Percentiles rank a stretch among this genome's conserved stretches.
Conservation (phyloP, 805 yeast species). For the Sugiyamaella boreocaroliniensis region DNA sequence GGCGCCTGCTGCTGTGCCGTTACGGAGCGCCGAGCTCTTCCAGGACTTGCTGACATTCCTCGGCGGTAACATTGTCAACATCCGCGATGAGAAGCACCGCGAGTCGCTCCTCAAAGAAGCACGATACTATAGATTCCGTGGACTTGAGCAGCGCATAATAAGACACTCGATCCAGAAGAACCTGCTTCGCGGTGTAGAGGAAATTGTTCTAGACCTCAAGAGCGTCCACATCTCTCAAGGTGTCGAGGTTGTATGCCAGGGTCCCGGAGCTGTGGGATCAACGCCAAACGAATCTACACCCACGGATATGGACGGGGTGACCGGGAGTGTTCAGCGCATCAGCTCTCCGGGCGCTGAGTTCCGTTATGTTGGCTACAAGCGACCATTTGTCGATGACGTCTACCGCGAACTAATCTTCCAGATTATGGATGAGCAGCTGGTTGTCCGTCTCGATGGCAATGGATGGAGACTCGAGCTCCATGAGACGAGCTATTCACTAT, state of each 20-base stretch:
- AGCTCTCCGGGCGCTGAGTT: not conserved
- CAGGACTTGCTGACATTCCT: slow-evolving; percentile 48
- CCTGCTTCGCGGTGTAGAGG: slow-evolving; percentile 47
- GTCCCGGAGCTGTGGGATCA: not conserved
- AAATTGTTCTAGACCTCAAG: slow-evolving; percentile 46
- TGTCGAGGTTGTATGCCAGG: not conserved
- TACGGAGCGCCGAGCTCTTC: slow-evolving; percentile 50
- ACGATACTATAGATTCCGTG: slow-evolving; percentile 66
- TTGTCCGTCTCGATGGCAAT: not conserved
- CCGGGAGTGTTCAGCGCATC: too few relatives aligned
- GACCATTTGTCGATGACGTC: slow-evolving; percentile 41
- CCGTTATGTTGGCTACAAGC: slow-evolving; percentile 29
- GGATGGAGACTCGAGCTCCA: not conserved
- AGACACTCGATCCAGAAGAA: slow-evolving; percentile 45
- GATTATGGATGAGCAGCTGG: slow-evolving; percentile 11
- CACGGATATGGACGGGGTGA: not conserved
- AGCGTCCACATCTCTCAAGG: slow-evolving; percentile 35
- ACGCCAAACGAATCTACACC: not conserved
- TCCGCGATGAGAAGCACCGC: slow-evolving; percentile 50
- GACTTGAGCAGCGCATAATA: slow-evolving; percentile 65
- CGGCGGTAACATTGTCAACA: slow-evolving; percentile 45
- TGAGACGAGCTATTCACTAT: not conserved
- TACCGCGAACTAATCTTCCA: slow-evolving; percentile 40
- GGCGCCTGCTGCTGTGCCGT: slow-evolving; percentile 46
- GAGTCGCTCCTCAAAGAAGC: slow-evolving; percentile 59